These are phyloP conservation scores for Phymatotrichopsis omnivora DNA, from an alignment of 2,329 filamentous ascomycete species.

Conservation along the genomic window DNA sequence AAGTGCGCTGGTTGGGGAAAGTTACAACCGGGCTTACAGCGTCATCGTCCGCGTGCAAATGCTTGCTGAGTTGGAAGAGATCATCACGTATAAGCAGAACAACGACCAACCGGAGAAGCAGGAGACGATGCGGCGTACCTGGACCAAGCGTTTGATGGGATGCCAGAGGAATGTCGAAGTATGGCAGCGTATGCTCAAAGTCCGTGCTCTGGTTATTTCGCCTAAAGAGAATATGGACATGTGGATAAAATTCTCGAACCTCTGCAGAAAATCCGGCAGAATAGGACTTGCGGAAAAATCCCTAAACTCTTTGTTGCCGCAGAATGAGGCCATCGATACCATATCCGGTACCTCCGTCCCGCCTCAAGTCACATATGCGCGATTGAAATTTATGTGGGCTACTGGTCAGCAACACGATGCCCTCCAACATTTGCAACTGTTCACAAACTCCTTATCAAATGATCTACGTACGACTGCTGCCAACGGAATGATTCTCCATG, in stretches of 20 bases:
- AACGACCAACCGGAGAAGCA: constrained; percentile 70
- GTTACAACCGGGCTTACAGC: constrained; percentile 84
- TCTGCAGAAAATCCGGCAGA: constrained; percentile 91
- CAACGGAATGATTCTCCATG: constrained; percentile 19
- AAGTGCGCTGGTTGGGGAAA: constrained; percentile 92
- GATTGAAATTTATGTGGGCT: constrained; percentile 95
- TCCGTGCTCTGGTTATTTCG: constrained; percentile 81
- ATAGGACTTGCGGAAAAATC: constrained; percentile 94
- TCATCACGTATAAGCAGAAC: constrained; percentile 94
- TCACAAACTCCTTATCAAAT: constrained; percentile 50
- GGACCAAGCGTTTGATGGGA: constrained; percentile 89
- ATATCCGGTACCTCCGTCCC: constrained; percentile 41
- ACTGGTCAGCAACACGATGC: constrained; percentile 57
- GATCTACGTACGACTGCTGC: constrained; percentile 40
- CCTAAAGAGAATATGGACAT: constrained; percentile 94
- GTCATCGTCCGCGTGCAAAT: constrained; percentile 98
- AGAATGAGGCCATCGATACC: constrained; percentile 44
- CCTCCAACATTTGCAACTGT: constrained; percentile 51
- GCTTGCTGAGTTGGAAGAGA: constrained; percentile 95
- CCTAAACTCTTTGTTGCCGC: constrained; percentile 76
- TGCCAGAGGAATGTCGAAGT: constrained; percentile 96
- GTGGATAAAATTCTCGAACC: constrained; percentile 99
- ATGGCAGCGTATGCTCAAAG: constrained; percentile 96
- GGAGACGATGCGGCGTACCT: constrained; percentile 81
- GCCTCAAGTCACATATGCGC: constrained; percentile 87